Base-by-base conservation (phyloP, 495 filamentous ascomycete species). In the Pyrenopolyporus hunteri region DNA sequence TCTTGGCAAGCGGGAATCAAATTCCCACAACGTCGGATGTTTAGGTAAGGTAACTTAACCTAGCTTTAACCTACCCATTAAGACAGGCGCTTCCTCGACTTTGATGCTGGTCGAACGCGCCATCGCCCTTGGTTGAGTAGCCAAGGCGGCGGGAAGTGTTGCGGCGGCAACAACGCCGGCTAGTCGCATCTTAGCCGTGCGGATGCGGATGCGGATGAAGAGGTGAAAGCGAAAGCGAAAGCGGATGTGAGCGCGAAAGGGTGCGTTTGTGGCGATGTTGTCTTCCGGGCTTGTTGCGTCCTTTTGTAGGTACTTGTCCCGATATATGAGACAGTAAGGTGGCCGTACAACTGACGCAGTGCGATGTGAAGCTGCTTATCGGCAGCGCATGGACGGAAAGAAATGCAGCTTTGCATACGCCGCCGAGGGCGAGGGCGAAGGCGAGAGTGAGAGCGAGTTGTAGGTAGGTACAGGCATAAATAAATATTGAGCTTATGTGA, bases 11-110 rank as follows among this genome's bases (percentile, higher is more conserved):
- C 6, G 4, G 29, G 13, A 46, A n/a, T 16, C 2, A 28, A 35
- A 40, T 4, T n/a, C n/a, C n/a, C n/a, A n/a, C n/a, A n/a, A n/a
- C n/a, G n/a, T n/a, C n/a, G n/a, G n/a, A n/a, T n/a, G n/a, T n/a
- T n/a, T n/a, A n/a, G n/a, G n/a, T n/a, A n/a, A n/a, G n/a, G n/a
- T n/a, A n/a, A n/a, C n/a, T n/a, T n/a, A n/a, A n/a, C n/a, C n/a
- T n/a, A n/a, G n/a, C n/a, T n/a, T n/a, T n/a, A n/a, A 33, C 62
- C 31, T 26, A 65, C 62, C 45, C 44, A 57, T 60, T 23, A 45
- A 51, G 23, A 56, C 31, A 33, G 56, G 50, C 35, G 56, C 37
- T 47, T 65, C 62, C 29, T 65, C 62, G 19, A 65, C 31, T 26
- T 59, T 51, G 37, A 65, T 59, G 20, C 49, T 65, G 19, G 43